Conservation (phyloP, 306 rosid genomes). For the Citrullus colocynthis region DNA sequence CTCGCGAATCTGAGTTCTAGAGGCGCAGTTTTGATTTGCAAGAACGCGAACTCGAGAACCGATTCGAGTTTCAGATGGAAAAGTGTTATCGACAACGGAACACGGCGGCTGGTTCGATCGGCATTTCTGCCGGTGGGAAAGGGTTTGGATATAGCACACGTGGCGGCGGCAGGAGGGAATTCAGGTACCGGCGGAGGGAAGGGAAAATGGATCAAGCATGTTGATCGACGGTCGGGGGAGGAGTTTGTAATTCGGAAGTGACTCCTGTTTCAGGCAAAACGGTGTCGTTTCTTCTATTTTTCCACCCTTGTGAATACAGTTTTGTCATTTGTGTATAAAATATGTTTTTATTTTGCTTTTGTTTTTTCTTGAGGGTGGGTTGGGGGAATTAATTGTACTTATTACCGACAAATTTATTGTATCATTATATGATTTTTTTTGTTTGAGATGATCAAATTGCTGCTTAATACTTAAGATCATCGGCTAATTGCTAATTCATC, state of each 20-base stretch:
- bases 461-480: not conserved
- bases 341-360: not conserved
- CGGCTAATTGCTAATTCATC: too few species aligned
- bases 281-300: not conserved
- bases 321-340: not conserved
- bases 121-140: slow-evolving; percentile 87
- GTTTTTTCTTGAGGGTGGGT: not conserved
- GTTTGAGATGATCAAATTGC: not conserved
- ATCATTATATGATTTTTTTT: not conserved
- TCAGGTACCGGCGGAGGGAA: slow-evolving; percentile 16
- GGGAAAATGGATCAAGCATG: slow-evolving; percentile 58
- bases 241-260: slow-evolving; percentile 56
- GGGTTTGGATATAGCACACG: slow-evolving; percentile 73
- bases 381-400: not conserved
- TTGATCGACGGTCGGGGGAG: slow-evolving; percentile 82
- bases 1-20: slow-evolving; percentile 50
- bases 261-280: not conserved
- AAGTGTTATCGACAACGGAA: slow-evolving; percentile 32
- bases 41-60: slow-evolving; percentile 43
- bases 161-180: slow-evolving; percentile 31
- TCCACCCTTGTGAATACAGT: not conserved
- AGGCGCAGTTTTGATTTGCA: slow-evolving; percentile 74
- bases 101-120: slow-evolving; percentile 48
- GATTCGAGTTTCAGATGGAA: slow-evolving; percentile 46
- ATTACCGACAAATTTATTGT: not conserved